These are phyloP conservation scores for Paracorniculantispora psalliotae DNA, from an alignment of 2,329 filamentous ascomycete genomes.

Conservation along the genomic window DNA sequence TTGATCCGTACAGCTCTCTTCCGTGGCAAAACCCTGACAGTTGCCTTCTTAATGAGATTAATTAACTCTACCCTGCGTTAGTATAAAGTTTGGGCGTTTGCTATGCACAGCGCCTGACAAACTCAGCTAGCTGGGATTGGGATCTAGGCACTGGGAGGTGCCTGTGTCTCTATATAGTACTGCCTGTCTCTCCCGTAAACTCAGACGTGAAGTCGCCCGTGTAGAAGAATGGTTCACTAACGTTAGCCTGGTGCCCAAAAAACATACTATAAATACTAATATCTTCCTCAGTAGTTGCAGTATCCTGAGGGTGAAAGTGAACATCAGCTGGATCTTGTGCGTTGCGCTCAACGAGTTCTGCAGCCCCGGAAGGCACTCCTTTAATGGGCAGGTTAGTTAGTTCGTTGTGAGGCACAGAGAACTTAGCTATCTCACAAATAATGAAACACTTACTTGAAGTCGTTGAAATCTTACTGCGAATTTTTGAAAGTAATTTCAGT, in stretches of 20 bases:
- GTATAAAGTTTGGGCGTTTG: no score
- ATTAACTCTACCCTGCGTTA: no score
- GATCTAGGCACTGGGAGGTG: no score
- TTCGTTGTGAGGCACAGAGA: no score
- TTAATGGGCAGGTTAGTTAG: not conserved
- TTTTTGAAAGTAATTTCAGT: not conserved
- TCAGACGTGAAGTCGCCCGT: not conserved
- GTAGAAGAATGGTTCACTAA: not conserved
- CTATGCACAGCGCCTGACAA: no score
- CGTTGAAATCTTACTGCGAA: not conserved
- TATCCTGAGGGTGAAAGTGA: not conserved
- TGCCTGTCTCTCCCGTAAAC: not conserved
- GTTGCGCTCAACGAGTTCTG: not conserved
- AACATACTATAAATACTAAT: not conserved
- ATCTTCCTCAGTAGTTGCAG: not conserved
- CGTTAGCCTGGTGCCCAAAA: not conserved
- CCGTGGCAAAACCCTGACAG: no score
- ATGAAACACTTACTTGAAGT: no score
- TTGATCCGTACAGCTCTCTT: no score
- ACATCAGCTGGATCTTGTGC: not conserved
- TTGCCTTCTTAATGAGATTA: no score
- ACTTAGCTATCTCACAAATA: no score
- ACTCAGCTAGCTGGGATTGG: no score
- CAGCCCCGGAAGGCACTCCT: not conserved
- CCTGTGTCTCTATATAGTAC: not conserved